These are phyloP conservation scores for Cercospora janseana DNA, from an alignment of 2,329 filamentous ascomycete species.

Conservation along the genomic window DNA sequence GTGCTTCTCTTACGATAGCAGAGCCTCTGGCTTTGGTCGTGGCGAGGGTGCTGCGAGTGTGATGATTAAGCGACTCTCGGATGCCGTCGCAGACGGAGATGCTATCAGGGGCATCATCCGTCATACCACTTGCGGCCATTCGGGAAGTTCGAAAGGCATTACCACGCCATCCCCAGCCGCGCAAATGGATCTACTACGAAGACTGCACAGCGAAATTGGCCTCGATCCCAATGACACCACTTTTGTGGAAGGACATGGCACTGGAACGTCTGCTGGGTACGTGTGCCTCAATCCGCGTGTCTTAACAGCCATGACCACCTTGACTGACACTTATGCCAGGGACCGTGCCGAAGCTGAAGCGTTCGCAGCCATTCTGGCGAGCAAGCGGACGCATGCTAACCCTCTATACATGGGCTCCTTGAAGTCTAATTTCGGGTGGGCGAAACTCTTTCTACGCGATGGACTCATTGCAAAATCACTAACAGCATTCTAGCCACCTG, in stretches of 20 bases:
- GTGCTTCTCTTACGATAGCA: conserved; percentile 33
- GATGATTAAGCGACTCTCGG: conserved; percentile 48
- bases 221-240: conserved; percentile 16
- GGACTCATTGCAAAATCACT: no score
- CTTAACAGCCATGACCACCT: no score
- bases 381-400: background rate
- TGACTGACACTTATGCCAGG: no score
- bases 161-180: conserved; percentile 31
- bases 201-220: conserved; percentile 1
- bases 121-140: conserved; percentile 34
- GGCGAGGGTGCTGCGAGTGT: conserved; percentile 53
- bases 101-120: conserved; percentile 42
- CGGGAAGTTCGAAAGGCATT: conserved; percentile 36
- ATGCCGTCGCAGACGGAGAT: conserved; percentile 49
- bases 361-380: background rate
- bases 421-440: conserved; percentile 42
- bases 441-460: no score
- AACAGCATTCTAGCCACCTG: no score
- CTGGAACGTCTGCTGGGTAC: conserved; percentile 30
- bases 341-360: conserved; percentile 18
- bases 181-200: conserved; percentile 1
- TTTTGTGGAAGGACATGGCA: conserved; percentile 34
- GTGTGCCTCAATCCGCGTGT: no score
- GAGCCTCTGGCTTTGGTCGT: conserved; percentile 52
- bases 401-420: conserved; percentile 33